These are phyloP conservation scores for Colletotrichum cordylinicola DNA, from an alignment of 2,329 filamentous ascomycete species.

Conservation along the genomic window DNA sequence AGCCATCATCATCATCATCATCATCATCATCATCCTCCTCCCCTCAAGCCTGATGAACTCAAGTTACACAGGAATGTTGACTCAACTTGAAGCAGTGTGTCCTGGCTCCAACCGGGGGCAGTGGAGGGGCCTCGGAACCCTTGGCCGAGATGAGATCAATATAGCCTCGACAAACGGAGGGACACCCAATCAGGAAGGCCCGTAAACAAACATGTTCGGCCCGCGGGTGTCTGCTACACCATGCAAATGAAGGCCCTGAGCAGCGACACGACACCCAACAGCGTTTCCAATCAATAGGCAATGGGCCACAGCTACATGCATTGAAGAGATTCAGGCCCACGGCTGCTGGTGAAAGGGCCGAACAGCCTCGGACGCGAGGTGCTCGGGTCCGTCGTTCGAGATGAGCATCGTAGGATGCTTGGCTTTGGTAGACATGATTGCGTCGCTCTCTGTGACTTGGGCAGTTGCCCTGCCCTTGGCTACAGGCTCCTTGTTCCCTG, in stretches of 20 bases:
- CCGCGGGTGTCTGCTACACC: not conserved
- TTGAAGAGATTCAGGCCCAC: not conserved
- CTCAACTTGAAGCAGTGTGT: not conserved
- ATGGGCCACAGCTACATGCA: not conserved
- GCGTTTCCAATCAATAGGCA: not conserved
- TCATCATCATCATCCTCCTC: not conserved
- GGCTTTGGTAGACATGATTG: not conserved
- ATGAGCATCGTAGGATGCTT: not conserved
- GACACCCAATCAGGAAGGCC: not conserved
- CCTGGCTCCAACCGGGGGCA: not conserved
- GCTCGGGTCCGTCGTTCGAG: not conserved
- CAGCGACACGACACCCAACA: not conserved
- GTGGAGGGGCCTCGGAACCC: not conserved
- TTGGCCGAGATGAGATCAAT: conserved; percentile 13
- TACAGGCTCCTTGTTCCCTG: not conserved
- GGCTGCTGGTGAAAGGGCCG: not conserved
- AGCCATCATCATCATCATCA: not conserved
- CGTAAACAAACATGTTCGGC: not conserved
- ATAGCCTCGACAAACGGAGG: not conserved
- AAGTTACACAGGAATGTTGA: not conserved
- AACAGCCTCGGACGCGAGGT: not conserved
- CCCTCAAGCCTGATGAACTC: not conserved
- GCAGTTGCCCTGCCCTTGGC: not conserved
- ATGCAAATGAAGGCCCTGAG: not conserved
- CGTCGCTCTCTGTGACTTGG: not conserved